Evolutionary conservation across 352 stramenopile genomes (phyloP), one percentile per base, ranked within the genome.

Genomic region (Hyaloperonospora brassicae): DNA sequence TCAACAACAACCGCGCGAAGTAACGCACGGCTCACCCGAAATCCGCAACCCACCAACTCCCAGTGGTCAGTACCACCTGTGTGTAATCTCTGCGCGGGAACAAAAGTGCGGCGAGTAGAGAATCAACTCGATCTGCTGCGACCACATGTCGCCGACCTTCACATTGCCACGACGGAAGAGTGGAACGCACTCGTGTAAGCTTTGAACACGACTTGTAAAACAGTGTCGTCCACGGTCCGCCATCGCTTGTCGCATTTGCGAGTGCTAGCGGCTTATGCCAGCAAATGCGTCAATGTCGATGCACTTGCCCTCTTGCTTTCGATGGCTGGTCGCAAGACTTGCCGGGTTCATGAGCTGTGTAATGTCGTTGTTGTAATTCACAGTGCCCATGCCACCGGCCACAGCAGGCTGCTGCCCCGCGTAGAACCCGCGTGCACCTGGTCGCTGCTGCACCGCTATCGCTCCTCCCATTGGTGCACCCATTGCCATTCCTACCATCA

Each of bases 241-340:
- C 22, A 50, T 39, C 24, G 30, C 14, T 51, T 44, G 30, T 22
- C 41, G 12, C n/a, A 25, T 6, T 13, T 35, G 17, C 17, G 17
- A 17, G 17, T 24, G 23, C 35, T 66, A 80, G 43, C 56, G 55
- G 31, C 65, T 57, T 67, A 92, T 61, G 17, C 65, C 68, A 30
- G 79, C 76, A 56, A 93, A 93, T 8, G 82, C 65, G 57, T 93
- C 81, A 52, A 93, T 93, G 57, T 88, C 87, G 62, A 93, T 90
- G 46, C 69, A 72, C 63, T 89, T 85, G 66, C 64, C 53, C 14
- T 69, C 52, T 47, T 77, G 68, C 17, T 61, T 51, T 14, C 53
- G 55, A 53, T 73, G 60, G 46, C 58, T 50, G 7, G 67, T 68
- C 41, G 70, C 65, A 48, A 89, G 68, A 38, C 73, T 81, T 41